Conservation (phyloP, 2,329 filamentous ascomycete species). For the Trichophyton benhamiae region DNA sequence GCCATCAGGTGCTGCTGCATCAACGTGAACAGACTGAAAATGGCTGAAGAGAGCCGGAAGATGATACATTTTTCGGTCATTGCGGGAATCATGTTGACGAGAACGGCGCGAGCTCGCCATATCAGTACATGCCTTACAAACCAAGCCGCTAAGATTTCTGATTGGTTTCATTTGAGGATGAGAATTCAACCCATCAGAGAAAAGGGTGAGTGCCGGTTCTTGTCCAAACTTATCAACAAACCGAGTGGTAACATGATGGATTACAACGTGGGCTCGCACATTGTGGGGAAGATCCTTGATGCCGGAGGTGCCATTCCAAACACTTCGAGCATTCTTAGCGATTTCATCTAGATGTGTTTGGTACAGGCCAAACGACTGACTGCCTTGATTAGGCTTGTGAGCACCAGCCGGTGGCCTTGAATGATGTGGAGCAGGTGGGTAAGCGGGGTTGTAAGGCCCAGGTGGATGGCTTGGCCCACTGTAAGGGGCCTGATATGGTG, state of each 20-base stretch:
- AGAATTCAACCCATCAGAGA: slow-evolving; percentile 47
- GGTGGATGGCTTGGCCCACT: slow-evolving; percentile 12
- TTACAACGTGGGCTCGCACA: slow-evolving; percentile 50
- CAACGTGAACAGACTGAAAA: slow-evolving; percentile 29
- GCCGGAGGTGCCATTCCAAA: slow-evolving; percentile 50
- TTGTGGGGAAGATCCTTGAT: slow-evolving; percentile 51
- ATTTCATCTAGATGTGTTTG: slow-evolving; percentile 42
- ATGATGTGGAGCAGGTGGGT: slow-evolving; percentile 7
- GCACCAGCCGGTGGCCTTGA: slow-evolving; percentile 7
- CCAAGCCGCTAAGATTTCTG: slow-evolving; percentile 42
- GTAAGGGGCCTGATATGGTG: slow-evolving; percentile 13
- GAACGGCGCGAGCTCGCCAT: slow-evolving; percentile 8
- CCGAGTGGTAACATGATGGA: slow-evolving; percentile 49
- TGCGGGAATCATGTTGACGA: slow-evolving; percentile 11
- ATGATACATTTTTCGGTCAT: slow-evolving; percentile 18
- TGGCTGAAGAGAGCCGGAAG: slow-evolving; percentile 25
- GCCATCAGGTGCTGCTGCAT: slow-evolving; percentile 14
- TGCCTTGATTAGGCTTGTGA: slow-evolving; percentile 13
- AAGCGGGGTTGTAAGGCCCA: slow-evolving; percentile 10
- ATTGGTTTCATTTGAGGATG: slow-evolving; percentile 47
- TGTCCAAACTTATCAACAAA: slow-evolving; percentile 48
- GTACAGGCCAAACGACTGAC: slow-evolving; percentile 34
- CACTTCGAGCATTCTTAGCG: slow-evolving; percentile 43
- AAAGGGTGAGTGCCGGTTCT: slow-evolving; percentile 45
- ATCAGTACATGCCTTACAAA: slow-evolving; percentile 42